Evolutionary conservation across 768 basidiomycete genomes (phyloP).

Genomic region (Austroboletus eburneus): DNA sequence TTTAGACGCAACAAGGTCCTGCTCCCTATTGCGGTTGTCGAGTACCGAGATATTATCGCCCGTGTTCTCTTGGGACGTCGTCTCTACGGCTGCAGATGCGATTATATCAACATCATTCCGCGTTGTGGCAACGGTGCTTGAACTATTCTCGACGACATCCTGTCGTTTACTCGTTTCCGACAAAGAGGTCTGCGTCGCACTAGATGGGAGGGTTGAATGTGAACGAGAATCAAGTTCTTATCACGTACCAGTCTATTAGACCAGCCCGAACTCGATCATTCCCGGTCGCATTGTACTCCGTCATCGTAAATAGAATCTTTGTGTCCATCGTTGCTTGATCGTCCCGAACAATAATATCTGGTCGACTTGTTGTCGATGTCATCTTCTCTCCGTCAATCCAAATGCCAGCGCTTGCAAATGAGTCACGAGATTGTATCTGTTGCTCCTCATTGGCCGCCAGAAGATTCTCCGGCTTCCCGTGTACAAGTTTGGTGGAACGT

Average conservation of each 20-base stretch:
- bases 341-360: neutral
- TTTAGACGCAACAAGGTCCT: neutral
- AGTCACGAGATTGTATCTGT: neutral
- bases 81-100: too few relatives aligned
- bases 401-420: neutral
- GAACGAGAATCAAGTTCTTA: neutral
- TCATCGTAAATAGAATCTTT: neutral
- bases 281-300: neutral
- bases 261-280: neutral
- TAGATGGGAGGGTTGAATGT: too few relatives aligned
- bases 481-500: neutral
- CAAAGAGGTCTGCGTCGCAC: neutral
- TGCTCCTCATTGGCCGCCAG: neutral
- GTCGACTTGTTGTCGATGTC: neutral
- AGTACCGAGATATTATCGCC: neutral
- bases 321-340: neutral
- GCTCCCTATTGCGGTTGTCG: neutral
- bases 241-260: neutral
- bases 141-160: too few relatives aligned
- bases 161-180: neutral
- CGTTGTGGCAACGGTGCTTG: neutral
- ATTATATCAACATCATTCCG: neutral
- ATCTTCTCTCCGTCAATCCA: neutral
- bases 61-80: too few relatives aligned
- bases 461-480: neutral